Base-by-base conservation (phyloP, 208 protist species). In the Zelonia costaricensis region DNA sequence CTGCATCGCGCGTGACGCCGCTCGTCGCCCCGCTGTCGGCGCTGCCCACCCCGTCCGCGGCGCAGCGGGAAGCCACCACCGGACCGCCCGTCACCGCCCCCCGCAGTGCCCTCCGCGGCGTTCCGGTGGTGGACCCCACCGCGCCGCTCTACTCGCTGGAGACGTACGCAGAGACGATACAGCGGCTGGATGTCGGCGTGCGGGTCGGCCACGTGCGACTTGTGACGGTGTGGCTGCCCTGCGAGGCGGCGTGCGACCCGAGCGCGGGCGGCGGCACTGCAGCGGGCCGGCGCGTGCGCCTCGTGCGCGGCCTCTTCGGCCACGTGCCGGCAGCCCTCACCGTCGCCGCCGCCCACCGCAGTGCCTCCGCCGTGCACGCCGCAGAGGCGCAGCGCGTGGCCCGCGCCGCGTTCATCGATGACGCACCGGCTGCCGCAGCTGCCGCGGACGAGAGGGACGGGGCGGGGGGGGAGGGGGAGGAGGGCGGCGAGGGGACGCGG, bases 111-210 rank as follows among this genome's bases (percentile, higher is more conserved):
- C 6, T 18, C 44, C 52, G 52, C 36, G 31, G 45, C 40, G 49
- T 46, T 4, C 56, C 64, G 1, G 64, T 71, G 18, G 56, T 71
- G 22, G 51, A 71, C 64, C 64, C 64, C 1, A 63, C 64, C 6
- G 48, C 36, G 3, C 56, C 64, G 22, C 43, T 71, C 23, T 71
- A 33, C 56, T 25, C 64, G 18, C 48, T 51, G 16, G 54, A 63
- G 55, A 58, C 64, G 30, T 71, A 71, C 64, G 44, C 30, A 4
- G 64, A 62, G 47, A 53, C 42, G 7, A 30, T 63, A 8, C 30
- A 58, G 6, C 52, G 52, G 35, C 28, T 71, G 40, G 56, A 54
- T 16, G 58, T 71, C 10, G 64, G 64, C n/a, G 39, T 71, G 54
- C 10, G 45, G 42, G 48, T 71, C 13, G 64, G 64, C 30, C 49